Evolutionary conservation across 1,284 basidiomycete genomes (phyloP).

Genomic region (Cutaneotrichosporon daszewskae): DNA sequence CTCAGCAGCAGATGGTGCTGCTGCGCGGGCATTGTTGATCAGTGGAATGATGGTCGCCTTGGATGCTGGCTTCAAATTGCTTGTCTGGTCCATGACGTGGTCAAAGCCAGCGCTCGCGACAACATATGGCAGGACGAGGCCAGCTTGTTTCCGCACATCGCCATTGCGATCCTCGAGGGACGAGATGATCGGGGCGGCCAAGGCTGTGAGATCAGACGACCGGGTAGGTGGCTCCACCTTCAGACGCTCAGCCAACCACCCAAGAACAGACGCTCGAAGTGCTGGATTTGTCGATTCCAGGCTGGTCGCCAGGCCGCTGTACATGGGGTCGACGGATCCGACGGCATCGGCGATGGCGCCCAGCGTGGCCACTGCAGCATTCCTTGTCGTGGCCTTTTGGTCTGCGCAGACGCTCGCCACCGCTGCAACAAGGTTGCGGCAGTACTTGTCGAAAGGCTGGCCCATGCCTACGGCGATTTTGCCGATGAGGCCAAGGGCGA

Average conservation of each 20-base stretch:
- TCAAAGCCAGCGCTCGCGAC: slow-evolving; percentile 76
- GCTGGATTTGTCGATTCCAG: slow-evolving; percentile 84
- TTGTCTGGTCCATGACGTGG: slow-evolving; percentile 78
- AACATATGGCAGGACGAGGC: slow-evolving; percentile 71
- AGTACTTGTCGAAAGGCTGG: slow-evolving; percentile 86
- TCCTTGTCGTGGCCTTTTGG: slow-evolving; percentile 82
- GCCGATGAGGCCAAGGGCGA: slow-evolving; percentile 84
- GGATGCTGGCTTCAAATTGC: slow-evolving; percentile 85
- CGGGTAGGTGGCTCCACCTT: slow-evolving; percentile 47
- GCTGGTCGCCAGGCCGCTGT: slow-evolving; percentile 67
- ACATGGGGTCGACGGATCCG: slow-evolving; percentile 75
- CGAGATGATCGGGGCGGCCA: slow-evolving; percentile 65
- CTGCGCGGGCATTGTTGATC: slow-evolving; percentile 60
- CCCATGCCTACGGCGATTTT: slow-evolving; percentile 92
- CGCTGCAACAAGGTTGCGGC: slow-evolving; percentile 67
- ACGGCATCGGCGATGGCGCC: slow-evolving; percentile 79
- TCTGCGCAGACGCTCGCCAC: slow-evolving; percentile 84
- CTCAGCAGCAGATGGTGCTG: slow-evolving; percentile 3
- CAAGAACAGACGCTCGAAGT: slow-evolving; percentile 74
- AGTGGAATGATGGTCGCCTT: slow-evolving; percentile 76
- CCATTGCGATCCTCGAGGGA: slow-evolving; percentile 87
- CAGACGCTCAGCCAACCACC: slow-evolving; percentile 62
- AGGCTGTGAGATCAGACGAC: slow-evolving; percentile 66
- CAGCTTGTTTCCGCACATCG: slow-evolving; percentile 88
- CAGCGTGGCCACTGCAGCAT: slow-evolving; percentile 70